phyloP scores from a whole-genome alignment of 768 basidiomycete species.

The Panellus pusillus region DNA sequence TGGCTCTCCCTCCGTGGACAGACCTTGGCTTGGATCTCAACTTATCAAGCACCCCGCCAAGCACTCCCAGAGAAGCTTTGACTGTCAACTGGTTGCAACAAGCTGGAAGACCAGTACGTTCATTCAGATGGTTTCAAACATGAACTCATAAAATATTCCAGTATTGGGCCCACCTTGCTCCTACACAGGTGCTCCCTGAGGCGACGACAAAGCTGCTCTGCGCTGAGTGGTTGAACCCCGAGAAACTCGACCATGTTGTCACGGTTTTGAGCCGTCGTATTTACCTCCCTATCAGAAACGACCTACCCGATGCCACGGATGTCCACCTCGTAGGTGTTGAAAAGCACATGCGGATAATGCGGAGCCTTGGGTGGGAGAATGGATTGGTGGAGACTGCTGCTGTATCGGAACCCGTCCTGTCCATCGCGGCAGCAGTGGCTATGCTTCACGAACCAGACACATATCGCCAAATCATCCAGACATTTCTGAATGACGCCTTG shows the following conservation, averaged over 20 bases:
- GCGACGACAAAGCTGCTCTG: background rate
- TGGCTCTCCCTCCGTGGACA: background rate
- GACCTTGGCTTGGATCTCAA: background rate
- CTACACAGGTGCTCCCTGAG: background rate
- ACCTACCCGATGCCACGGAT: background rate
- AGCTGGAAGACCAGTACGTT: background rate
- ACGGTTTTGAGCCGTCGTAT: conserved; percentile 2
- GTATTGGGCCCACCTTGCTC: background rate
- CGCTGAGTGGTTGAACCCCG: background rate
- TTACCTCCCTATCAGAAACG: background rate
- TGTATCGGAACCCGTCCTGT: background rate
- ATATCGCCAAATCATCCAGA: background rate
- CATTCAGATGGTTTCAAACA: background rate
- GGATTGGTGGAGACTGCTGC: conserved; percentile 2
- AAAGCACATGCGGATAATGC: background rate
- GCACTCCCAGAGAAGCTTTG: background rate
- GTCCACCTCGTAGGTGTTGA: background rate
- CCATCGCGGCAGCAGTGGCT: background rate
- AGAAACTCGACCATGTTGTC: background rate
- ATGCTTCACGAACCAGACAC: background rate
- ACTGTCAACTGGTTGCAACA: background rate
- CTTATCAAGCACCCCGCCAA: background rate
- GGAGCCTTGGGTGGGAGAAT: background rate
- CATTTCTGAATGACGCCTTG: background rate
- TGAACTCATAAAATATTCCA: background rate